These are phyloP conservation scores for Trichopus zeylanicus DNA, from an alignment of 116 monocot species.

Conservation along the genomic window DNA sequence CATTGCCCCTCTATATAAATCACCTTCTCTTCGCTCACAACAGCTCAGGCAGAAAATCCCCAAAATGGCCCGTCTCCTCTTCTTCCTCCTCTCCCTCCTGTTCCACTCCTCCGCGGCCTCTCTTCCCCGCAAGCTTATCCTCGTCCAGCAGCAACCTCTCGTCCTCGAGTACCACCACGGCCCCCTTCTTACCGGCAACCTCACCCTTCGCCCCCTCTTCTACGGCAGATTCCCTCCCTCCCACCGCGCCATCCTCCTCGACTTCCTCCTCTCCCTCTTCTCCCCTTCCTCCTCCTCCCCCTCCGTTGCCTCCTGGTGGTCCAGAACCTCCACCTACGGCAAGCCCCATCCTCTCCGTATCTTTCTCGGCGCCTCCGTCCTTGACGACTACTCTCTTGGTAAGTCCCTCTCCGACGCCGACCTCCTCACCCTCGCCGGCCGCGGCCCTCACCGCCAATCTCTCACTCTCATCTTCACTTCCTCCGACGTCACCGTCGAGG, in stretches of 20 bases:
- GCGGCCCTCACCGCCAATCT: not conserved
- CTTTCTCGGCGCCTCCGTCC: conserved; percentile 14
- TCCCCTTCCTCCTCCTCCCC: conserved; percentile 6
- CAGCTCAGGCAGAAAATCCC: not conserved
- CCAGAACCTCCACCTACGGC: conserved; percentile 12
- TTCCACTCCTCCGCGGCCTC: not conserved
- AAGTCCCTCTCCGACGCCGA: conserved; percentile 19
- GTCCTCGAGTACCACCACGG: conserved; percentile 26
- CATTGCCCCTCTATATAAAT: not conserved
- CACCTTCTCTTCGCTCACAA: not conserved
- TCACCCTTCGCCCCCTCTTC: conserved; percentile 20
- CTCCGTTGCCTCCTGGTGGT: conserved; percentile 37
- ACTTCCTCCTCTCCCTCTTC: conserved; percentile 34
- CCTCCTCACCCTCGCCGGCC: conserved; percentile 17
- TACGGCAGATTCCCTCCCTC: conserved; percentile 21
- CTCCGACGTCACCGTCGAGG: conserved; percentile 32
- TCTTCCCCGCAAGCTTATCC: conserved; percentile 1
- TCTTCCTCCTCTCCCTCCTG: not conserved
- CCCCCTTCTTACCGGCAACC: conserved; percentile 21
- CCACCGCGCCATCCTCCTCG: conserved; percentile 21
- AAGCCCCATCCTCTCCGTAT: not conserved
- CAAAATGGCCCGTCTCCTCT: not conserved
- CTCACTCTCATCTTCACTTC: conserved; percentile 23
- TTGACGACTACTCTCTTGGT: conserved; percentile 32
- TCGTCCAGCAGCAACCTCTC: conserved; percentile 23